Evolutionary conservation across 768 basidiomycete species (phyloP), one percentile per base, ranked within the genome.

Genomic region (Rhodotorula sphaerocarpa): DNA sequence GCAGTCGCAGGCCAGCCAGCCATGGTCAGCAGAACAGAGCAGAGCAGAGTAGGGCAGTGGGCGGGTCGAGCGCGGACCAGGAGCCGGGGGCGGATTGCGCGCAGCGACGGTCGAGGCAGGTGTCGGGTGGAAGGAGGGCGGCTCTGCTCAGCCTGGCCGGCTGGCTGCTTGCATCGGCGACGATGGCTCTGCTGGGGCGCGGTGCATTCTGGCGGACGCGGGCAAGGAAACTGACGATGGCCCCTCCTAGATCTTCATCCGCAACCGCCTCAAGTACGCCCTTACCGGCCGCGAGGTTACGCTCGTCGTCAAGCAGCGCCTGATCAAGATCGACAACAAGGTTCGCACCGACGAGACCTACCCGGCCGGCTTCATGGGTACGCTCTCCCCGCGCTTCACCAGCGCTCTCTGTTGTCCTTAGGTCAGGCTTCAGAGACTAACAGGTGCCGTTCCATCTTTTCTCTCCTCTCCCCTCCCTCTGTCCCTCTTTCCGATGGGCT

Each of bases 211-310:
- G n/a, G n/a, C n/a, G n/a, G n/a, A n/a, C n/a, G n/a, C n/a, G n/a
- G n/a, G n/a, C n/a, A n/a, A n/a, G n/a, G n/a, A n/a, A n/a, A n/a
- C n/a, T n/a, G n/a, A n/a, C n/a, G 18, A n/a, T 34, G 30, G 4
- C 21, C 21, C 21, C 34, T 18, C 20, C 7, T 34, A 71, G 70
- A 86, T 99, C 76, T 92, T 99, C 82, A 87, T 97, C 75, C 88
- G 93, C 74, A 96, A 97, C 82, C 84, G 95, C 76, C 85, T 99
- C 80, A 97, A 99, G 82, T 97, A 97, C 79, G 95, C 95, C 67
- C 79, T 99, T 75, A 97, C 85, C 74, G 92, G 88, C 66, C 87
- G 88, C 76, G 95, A 99, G 80, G 95, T 97, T 70, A 86, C 87
- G 67, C 78, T 87, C 59, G 97, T 99, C 74, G 88, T 96, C 76